Evolutionary conservation across 768 basidiomycete species (phyloP), one percentile per base, ranked within the genome.

Genomic region (Cystobasidium ongulense): DNA sequence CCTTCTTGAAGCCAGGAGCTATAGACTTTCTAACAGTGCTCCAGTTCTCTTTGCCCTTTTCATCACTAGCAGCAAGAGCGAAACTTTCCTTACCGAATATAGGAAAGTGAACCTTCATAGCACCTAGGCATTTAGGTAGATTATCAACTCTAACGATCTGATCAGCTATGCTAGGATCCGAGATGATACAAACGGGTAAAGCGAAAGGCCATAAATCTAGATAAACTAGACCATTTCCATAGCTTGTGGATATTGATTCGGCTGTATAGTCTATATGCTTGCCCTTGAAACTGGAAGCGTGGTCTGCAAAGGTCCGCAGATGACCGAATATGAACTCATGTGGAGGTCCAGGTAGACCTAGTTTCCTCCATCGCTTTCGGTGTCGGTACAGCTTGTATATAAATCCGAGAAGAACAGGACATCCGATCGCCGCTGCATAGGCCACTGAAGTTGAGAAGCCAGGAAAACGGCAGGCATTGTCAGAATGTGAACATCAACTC

Each of bases 181-280:
- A 54, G n/a, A 71, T 35, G 15, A 71, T 46, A 36, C 68, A 71
- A 29, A 71, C 53, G 25, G 68, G 53, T 8, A 59, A 35, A 21
- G 68, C 68, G 31, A 71, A 71, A 59, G 68, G 68, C 68, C 68
- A 71, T 35, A 71, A 36, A 43, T 71, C 68, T 13, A 71, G 25
- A 25, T 59, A 71, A 38, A 71, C 53, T 35, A 71, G 68, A 21
- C 68, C 68, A 15, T 36, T 57, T 25, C 41, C 54, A 43, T 71
- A n/a, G 11, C 46, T 36, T n/a, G 29, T 54, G 1, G 68, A 29
- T 15, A 71, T 36, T 17, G 29, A 33, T 54, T 71, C 68, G 54
- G 68, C 68, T 13, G 68, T 71, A 54, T 71, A 71, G 53, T 71
- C 68, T 18, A 71, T 27, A 59, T 71, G 68, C 53, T 59, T 54